Conservation (phyloP, 257 asterid species). For the Petunia axillaris region DNA sequence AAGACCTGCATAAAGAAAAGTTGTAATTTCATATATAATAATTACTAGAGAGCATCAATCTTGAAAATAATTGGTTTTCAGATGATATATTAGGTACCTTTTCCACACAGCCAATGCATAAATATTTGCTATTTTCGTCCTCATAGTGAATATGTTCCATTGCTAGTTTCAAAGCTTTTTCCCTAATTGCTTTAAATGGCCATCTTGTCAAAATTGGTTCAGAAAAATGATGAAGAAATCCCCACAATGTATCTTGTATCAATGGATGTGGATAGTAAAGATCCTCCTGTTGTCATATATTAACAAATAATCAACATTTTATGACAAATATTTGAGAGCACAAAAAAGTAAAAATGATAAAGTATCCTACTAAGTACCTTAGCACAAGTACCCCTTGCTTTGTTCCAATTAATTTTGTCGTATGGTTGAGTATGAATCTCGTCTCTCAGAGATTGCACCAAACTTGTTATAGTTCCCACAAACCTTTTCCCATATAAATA, state of each 20-base stretch:
- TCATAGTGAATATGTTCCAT: slow-evolving; percentile 47
- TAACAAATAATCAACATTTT: background rate
- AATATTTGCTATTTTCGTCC: slow-evolving; percentile 40
- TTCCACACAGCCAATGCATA: slow-evolving; percentile 40
- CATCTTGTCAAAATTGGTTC: slow-evolving; percentile 42
- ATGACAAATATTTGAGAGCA: background rate
- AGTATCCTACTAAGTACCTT: slow-evolving; percentile 30
- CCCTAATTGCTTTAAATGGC: slow-evolving; percentile 46
- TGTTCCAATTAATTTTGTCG: slow-evolving; percentile 36
- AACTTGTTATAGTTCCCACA: slow-evolving; percentile 41
- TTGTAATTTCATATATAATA: background rate
- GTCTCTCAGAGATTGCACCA: slow-evolving; percentile 33
- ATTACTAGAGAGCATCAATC: too few relatives aligned
- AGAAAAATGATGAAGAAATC: slow-evolving; percentile 26
- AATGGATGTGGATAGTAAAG: slow-evolving; percentile 40
- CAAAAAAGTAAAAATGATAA: background rate
- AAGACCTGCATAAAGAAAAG: slow-evolving; percentile 16
- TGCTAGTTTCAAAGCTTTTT: slow-evolving; percentile 35
- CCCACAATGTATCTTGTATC: slow-evolving; percentile 43
- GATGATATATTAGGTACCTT: slow-evolving; percentile 29
- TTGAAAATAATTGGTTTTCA: background rate
- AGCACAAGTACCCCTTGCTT: slow-evolving; percentile 37
- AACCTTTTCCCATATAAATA: slow-evolving; percentile 46
- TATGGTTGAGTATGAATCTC: slow-evolving; percentile 41
- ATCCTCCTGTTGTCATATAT: slow-evolving; percentile 35